Percentiles rank a stretch among this genome's conserved stretches.
These are phyloP conservation scores for Pseudocercospora fuligena DNA, from an alignment of 2,329 filamentous ascomycete species.

Conservation along the genomic window DNA sequence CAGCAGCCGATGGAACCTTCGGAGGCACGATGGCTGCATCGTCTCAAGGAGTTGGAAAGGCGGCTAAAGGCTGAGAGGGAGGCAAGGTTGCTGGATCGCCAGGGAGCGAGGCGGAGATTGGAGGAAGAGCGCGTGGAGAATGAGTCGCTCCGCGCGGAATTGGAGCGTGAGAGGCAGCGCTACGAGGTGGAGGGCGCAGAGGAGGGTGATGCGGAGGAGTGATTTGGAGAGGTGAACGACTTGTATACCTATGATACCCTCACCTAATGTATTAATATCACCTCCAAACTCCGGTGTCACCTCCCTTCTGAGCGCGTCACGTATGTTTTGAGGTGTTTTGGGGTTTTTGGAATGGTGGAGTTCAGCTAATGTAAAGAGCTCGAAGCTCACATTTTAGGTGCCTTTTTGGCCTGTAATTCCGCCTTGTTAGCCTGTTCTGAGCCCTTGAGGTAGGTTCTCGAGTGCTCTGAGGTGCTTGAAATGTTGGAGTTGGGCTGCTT, in stretches of 20 bases:
- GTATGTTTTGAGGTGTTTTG: no score
- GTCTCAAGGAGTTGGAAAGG: constrained; percentile 84
- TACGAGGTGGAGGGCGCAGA: background rate
- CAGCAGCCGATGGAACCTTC: constrained; percentile 50
- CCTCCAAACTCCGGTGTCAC: background rate
- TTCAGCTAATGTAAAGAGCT: no score
- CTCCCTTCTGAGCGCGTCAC: no score
- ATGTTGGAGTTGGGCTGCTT: no score
- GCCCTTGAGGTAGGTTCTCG: no score
- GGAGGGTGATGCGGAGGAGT: background rate
- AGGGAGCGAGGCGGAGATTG: constrained; percentile 77
- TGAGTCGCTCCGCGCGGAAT: constrained; percentile 67
- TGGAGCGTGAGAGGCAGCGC: constrained; percentile 56
- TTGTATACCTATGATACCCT: background rate
- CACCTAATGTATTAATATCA: background rate
- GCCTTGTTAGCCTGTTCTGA: no score
- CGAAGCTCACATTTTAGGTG: no score
- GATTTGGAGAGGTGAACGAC: background rate
- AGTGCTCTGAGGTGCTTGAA: no score
- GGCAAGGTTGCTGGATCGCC: constrained; percentile 80
- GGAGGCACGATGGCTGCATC: constrained; percentile 81
- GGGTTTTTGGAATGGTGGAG: no score
- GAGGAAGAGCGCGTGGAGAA: constrained; percentile 78
- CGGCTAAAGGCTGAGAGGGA: constrained; percentile 90
- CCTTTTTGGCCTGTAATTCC: no score